A percentile compares a stretch with the other conserved stretches of the same genome.
Conservation (phyloP, 192 early-diverging fungal genomes). For the Coemansia interrupta region DNA sequence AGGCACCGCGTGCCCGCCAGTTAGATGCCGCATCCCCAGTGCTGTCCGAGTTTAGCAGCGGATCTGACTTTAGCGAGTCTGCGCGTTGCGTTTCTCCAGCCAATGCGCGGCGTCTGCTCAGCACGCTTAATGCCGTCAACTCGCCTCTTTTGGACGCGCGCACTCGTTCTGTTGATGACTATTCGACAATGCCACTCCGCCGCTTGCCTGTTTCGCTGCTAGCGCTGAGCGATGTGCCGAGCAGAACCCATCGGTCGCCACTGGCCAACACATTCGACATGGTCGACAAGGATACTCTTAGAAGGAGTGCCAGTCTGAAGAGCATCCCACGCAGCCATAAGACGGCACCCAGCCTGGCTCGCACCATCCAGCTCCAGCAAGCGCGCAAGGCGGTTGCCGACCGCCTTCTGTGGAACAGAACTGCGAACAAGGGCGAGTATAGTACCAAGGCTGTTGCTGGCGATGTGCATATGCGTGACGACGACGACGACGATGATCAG, state of each 20-base stretch:
- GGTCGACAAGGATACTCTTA: conserved; percentile 18
- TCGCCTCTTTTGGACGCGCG: conserved; percentile 44
- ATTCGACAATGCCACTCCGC: conserved; percentile 32
- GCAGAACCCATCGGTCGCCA: conserved; percentile 17
- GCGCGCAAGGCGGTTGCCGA: conserved; percentile 49
- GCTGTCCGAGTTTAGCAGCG: conserved; percentile 4
- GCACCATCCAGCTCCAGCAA: conserved; percentile 52
- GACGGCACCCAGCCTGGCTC: conserved; percentile 44
- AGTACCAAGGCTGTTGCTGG: conserved; percentile 9
- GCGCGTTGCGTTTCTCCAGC: conserved; percentile 28
- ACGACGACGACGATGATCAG: conserved; percentile 16
- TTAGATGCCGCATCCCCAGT: conserved; percentile 1
- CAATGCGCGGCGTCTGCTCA: conserved; percentile 47
- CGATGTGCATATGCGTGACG: conserved; percentile 24
- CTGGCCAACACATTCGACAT: conserved; percentile 13
- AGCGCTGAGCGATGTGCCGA: conserved; percentile 29
- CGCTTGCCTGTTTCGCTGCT: conserved; percentile 43
- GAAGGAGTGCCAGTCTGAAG: conserved; percentile 31
- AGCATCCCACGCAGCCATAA: conserved; percentile 20
- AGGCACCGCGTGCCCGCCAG: conserved; percentile 13
- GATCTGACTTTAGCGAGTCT: neutral
- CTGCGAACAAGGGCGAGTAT: neutral
- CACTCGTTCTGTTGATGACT: conserved; percentile 11
- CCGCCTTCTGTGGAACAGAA: conserved; percentile 20
- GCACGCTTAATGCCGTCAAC: conserved; percentile 33